Evolutionary conservation across 192 early-diverging fungal genomes (phyloP).

Genomic region (Coemansia sp.): DNA sequence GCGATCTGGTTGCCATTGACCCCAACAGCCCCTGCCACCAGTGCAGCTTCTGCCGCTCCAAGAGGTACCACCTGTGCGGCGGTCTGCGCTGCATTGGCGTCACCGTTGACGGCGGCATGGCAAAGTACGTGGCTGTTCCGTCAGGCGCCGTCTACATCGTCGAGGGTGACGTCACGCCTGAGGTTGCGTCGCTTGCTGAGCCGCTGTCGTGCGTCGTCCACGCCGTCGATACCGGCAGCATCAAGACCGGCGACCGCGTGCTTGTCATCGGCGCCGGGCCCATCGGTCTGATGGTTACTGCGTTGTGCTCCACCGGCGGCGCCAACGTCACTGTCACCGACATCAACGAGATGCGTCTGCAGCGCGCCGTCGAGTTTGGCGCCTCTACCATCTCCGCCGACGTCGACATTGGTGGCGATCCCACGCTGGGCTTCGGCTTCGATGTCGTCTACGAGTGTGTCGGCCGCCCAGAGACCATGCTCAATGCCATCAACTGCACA

Average conservation of each 20-base stretch:
- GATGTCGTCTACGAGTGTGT: slow-evolving; percentile 60
- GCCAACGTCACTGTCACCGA: slow-evolving; percentile 50
- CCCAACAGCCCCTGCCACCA: slow-evolving; percentile 55
- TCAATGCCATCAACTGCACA: slow-evolving; percentile 38
- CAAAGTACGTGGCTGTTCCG: slow-evolving; percentile 51
- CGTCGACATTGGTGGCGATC: slow-evolving; percentile 31
- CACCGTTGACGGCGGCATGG: slow-evolving; percentile 57
- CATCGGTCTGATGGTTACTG: slow-evolving; percentile 58
- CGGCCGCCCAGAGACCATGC: slow-evolving; percentile 49
- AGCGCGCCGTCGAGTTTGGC: slow-evolving; percentile 41
- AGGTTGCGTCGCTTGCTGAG: slow-evolving; percentile 54
- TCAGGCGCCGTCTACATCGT: slow-evolving; percentile 36
- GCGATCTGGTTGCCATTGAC: slow-evolving; percentile 54
- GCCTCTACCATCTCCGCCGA: slow-evolving; percentile 15
- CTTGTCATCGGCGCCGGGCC: slow-evolving; percentile 56
- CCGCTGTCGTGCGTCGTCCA: slow-evolving; percentile 58
- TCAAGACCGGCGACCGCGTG: slow-evolving; percentile 51
- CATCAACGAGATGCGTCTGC: slow-evolving; percentile 43
- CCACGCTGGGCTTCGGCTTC: slow-evolving; percentile 38
- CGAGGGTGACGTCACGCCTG: slow-evolving; percentile 27
- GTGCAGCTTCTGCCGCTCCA: slow-evolving; percentile 52
- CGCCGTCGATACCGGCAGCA: slow-evolving; percentile 49
- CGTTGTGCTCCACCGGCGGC: slow-evolving; percentile 36
- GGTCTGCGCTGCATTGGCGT: slow-evolving; percentile 50
- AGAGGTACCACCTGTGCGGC: slow-evolving; percentile 53